Evolutionary conservation across 2,329 filamentous ascomycete genomes (phyloP).

Genomic region (Colletotrichum sp.): DNA sequence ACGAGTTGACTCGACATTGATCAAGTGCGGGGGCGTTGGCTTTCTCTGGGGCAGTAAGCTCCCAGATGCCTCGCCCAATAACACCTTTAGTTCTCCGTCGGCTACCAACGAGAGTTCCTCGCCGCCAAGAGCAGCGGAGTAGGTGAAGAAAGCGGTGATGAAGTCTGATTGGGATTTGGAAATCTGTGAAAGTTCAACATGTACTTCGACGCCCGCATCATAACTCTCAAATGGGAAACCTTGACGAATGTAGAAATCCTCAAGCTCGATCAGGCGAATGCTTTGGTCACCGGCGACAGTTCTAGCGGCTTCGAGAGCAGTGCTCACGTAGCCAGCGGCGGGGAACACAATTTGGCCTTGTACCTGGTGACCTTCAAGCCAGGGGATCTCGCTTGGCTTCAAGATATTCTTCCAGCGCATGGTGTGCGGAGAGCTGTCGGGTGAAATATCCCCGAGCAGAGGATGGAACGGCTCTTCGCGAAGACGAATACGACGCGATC

Average conservation of each 20-base stretch:
- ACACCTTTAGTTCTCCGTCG: neutral
- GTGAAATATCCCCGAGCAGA: neutral
- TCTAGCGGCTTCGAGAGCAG: slow-evolving; percentile 34
- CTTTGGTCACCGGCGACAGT: neutral
- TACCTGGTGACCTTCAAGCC: slow-evolving; percentile 42
- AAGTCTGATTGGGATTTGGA: neutral
- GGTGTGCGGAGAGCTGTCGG: neutral
- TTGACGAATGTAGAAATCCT: neutral
- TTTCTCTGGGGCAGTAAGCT: neutral
- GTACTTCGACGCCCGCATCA: neutral
- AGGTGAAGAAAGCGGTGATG: neutral
- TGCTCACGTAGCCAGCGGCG: slow-evolving; percentile 38
- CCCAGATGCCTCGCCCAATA: neutral
- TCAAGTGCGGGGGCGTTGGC: neutral
- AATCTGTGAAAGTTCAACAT: neutral
- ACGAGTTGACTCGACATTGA: neutral
- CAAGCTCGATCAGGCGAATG: neutral
- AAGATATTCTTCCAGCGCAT: slow-evolving; percentile 28
- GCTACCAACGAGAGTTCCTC: neutral
- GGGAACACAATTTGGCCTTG: slow-evolving; percentile 43
- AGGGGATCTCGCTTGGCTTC: slow-evolving; percentile 31
- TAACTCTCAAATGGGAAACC: neutral
- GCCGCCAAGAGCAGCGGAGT: neutral
- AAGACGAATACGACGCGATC: neutral
- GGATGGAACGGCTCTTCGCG: neutral